A percentile compares a stretch with the other conserved stretches of the same genome.
These are phyloP conservation scores for Coemansia sp. DNA, from an alignment of 192 early-diverging fungal genomes.

Conservation along the genomic window DNA sequence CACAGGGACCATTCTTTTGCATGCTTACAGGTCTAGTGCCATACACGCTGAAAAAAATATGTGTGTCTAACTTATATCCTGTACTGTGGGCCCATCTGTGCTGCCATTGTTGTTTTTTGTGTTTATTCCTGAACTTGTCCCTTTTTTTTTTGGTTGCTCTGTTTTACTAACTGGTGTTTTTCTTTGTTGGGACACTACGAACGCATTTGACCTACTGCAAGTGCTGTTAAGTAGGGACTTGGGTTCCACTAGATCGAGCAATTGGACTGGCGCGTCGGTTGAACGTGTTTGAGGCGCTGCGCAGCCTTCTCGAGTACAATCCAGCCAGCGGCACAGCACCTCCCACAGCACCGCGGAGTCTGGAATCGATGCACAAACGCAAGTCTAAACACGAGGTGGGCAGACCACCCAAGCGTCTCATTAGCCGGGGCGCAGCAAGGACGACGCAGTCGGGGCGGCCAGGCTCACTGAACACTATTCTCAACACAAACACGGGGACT, in stretches of 20 bases:
- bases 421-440: not conserved
- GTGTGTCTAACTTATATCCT: not conserved
- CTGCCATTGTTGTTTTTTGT: not conserved
- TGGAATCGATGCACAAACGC: constrained; percentile 53
- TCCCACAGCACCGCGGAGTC: constrained; percentile 52
- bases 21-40: not conserved
- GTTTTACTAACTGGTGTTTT: constrained; percentile 6
- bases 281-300: constrained; percentile 37
- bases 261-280: constrained; percentile 36
- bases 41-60: not conserved
- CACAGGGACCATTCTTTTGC: not conserved
- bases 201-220: not conserved
- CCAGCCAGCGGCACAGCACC: constrained; percentile 43
- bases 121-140: not conserved
- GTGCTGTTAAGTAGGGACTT: constrained; percentile 39
- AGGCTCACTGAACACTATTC: constrained; percentile 27
- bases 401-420: constrained; percentile 16
- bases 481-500: constrained; percentile 7
- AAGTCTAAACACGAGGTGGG: constrained; percentile 11
- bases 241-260: constrained; percentile 53
- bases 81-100: not conserved
- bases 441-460: constrained; percentile 3
- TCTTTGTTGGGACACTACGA: not conserved
- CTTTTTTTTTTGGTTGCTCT: not conserved
- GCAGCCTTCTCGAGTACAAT: constrained; percentile 43